Percentiles rank a stretch among this genome's conserved stretches.
Evolutionary conservation across 306 rosid genomes (phyloP).

Genomic region (Quercus bicolor): DNA sequence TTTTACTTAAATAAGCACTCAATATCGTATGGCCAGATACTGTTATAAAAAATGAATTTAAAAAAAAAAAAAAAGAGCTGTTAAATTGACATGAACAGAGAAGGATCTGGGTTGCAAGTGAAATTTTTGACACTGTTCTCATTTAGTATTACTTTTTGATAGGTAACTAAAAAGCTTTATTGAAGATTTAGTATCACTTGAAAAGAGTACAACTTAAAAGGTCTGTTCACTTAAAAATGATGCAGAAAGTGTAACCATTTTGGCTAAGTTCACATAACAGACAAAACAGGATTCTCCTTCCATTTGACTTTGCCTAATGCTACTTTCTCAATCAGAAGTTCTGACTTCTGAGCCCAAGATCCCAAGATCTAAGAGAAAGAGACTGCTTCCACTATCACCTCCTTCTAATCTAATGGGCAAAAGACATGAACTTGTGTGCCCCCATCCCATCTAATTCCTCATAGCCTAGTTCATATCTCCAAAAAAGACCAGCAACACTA

Average conservation of each 20-base stretch:
- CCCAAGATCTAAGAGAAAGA: not conserved
- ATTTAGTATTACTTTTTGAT: no score
- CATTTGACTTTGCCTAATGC: no score
- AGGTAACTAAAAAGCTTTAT: no score
- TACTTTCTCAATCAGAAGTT: not conserved
- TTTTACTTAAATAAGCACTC: not conserved
- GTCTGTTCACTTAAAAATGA: not conserved
- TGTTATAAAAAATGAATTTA: no score
- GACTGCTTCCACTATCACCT: not conserved
- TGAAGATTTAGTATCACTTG: not conserved
- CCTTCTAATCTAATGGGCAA: not conserved
- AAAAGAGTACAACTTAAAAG: not conserved
- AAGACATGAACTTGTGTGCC: not conserved
- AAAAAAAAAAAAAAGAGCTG: not conserved
- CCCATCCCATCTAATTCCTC: not conserved
- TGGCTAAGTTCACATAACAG: not conserved
- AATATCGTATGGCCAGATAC: not conserved
- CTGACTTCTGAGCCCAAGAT: not conserved
- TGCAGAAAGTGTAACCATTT: not conserved
- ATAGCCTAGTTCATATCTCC: not conserved
- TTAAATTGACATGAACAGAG: not conserved
- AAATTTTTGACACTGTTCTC: not conserved
- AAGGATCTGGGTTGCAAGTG: not conserved
- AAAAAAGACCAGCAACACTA: not conserved
- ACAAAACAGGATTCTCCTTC: not conserved